These are phyloP conservation scores for Pythium brachiatum DNA, from an alignment of 352 stramenopile genomes.

Conservation along the genomic window DNA sequence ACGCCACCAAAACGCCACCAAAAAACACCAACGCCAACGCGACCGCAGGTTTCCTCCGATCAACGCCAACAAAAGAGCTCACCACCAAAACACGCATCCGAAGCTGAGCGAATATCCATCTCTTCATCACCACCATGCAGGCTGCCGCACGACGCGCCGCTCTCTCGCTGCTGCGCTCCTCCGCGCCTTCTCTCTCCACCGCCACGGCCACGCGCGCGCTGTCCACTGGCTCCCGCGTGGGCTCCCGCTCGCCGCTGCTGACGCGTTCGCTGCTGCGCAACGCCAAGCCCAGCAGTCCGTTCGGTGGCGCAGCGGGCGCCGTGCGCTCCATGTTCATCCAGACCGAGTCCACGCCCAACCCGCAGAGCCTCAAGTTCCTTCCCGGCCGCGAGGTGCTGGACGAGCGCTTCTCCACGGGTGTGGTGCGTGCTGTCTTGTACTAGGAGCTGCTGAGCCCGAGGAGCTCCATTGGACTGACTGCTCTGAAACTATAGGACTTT, in stretches of 20 bases:
- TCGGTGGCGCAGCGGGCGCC: conserved; percentile 30
- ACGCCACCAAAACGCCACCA: background rate
- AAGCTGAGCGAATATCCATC: background rate
- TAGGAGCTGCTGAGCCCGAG: background rate
- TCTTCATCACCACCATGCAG: background rate
- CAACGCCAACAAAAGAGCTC: background rate
- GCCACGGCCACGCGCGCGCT: background rate
- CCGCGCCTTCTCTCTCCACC: background rate
- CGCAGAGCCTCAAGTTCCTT: conserved; percentile 98
- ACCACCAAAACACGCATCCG: background rate
- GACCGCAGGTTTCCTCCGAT: background rate
- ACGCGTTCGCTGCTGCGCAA: background rate
- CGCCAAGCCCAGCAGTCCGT: conserved; percentile 6
- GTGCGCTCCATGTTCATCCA: conserved; percentile 97
- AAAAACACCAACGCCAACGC: no score
- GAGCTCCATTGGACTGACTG: background rate
- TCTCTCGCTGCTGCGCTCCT: conserved; percentile 8
- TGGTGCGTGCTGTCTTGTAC: conserved; percentile 38
- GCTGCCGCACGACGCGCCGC: conserved; percentile 5
- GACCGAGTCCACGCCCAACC: conserved; percentile 98
- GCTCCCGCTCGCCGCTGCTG: conserved; percentile 16
- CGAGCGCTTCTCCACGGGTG: conserved; percentile 83
- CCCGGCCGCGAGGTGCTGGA: conserved; percentile 90
- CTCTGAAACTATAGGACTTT: conserved; percentile 89
- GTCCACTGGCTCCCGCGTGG: background rate